phyloP scores from a whole-genome alignment of 2,329 filamentous ascomycete species.

The Aspergillus awamori region DNA sequence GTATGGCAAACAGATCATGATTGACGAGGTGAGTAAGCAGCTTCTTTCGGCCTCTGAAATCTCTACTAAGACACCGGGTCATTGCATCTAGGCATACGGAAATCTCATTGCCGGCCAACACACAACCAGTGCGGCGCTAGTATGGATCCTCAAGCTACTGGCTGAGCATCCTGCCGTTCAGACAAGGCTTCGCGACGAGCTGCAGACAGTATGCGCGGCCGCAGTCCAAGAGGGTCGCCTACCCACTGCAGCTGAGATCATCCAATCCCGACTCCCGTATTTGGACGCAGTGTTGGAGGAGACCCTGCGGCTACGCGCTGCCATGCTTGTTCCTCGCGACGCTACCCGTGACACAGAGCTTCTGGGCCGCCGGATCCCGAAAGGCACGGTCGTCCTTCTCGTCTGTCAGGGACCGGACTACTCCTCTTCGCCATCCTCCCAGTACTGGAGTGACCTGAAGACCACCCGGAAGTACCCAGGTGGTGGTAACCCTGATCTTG shows the following conservation, averaged over 20 bases:
- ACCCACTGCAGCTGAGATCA: constrained; percentile 34
- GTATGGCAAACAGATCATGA: not conserved
- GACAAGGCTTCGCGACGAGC: constrained; percentile 33
- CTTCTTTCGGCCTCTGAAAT: not conserved
- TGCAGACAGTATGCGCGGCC: not conserved
- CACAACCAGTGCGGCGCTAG: constrained; percentile 47
- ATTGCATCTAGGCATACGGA: constrained; percentile 27
- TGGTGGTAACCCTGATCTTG: not conserved
- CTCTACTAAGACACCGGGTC: not conserved
- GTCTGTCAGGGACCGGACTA: not conserved
- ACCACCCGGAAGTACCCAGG: not conserved
- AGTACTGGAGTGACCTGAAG: not conserved
- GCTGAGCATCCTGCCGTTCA: constrained; percentile 40
- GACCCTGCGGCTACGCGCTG: constrained; percentile 37
- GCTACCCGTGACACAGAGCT: constrained; percentile 43
- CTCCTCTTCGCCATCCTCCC: not conserved
- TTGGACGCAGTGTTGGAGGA: constrained; percentile 50
- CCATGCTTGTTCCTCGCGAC: constrained; percentile 28
- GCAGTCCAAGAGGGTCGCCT: not conserved
- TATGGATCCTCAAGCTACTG: constrained; percentile 47
- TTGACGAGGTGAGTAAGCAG: constrained; percentile 15
- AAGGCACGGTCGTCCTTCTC: constrained; percentile 39
- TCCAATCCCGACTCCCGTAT: constrained; percentile 39
- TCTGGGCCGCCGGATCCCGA: constrained; percentile 46
- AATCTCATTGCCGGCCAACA: constrained; percentile 51